Base-by-base conservation (phyloP, 306 rosid genomes). In the Dryas drummondii region DNA sequence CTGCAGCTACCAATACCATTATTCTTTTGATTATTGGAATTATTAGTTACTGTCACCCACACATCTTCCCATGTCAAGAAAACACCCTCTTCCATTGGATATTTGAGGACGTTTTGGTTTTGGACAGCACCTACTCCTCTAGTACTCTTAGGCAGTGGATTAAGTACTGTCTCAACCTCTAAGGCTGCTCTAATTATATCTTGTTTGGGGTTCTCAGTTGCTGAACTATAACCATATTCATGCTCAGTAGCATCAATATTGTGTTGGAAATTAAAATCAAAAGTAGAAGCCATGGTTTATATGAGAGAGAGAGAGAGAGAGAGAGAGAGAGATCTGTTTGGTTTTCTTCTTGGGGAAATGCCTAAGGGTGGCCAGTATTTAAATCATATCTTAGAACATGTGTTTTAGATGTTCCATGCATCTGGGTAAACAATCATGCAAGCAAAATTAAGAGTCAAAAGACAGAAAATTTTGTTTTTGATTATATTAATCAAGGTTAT, bases 51-150 rank as follows among this genome's bases (percentile, higher is more conserved):
- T 32, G 75, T 80, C 66, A 90, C 91, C 78, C 87, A 76, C 48
- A 87, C 40, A 56, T 86, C 84, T 57, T 90, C 76, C 92, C 92
- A 90, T 67, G 90, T 82, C 73, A 87, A 70, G 56, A 74, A 78
- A 32, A 84, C 70, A 67, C 79, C 91, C 37, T 7, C 60, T 53
- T 74, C 74, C 53, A 8, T 71, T 12, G 22, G 9, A 13, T 26
- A 7, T 48, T 1, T 5, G 17, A 27, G 52, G 44, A 56, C n/a
- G n/a, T 22, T 9, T 13, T 14, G 66, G 47, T 50, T 68, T 51
- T 9, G 15, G 59, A 27, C 37, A 27, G 37, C 37, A 17, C 46
- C 16, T 7, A 5, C 73, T 22, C 22, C 57, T 67, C 13, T 50
- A 8, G 56, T 40, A 47, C 22, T 9, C 7, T 26, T 54, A 15